Percentiles rank a stretch among this genome's conserved stretches.
Evolutionary conservation across 257 asterid genomes (phyloP).

Genomic region (Nicotiana benthamiana): DNA sequence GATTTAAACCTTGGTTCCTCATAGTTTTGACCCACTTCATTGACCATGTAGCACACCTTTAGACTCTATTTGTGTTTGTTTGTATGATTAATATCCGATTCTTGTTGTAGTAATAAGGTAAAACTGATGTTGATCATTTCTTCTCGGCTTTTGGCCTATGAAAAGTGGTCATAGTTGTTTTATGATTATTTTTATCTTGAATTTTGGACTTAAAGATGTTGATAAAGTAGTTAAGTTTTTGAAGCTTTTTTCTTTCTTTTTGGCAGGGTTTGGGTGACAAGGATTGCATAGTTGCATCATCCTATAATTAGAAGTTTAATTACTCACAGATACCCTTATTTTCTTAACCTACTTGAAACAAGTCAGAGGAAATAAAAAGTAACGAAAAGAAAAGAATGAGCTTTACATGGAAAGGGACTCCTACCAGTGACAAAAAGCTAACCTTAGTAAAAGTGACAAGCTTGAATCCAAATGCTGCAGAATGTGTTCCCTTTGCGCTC

Average conservation of each 20-base stretch:
- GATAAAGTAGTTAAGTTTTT: background rate
- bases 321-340: constrained; percentile 15
- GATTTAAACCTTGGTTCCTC: no score
- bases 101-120: background rate
- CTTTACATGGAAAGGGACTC: constrained; percentile 54
- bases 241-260: background rate
- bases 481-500: constrained; percentile 71
- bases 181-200: background rate
- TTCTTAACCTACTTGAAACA: constrained; percentile 5
- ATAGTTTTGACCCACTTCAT: no score
- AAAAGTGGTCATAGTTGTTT: background rate
- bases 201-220: background rate
- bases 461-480: constrained; percentile 90
- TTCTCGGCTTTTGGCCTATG: background rate
- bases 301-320: constrained; percentile 8
- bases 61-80: background rate
- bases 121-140: background rate
- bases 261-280: constrained; percentile 77
- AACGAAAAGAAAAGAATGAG: constrained; percentile 37
- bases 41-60: no score
- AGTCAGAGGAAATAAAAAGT: background rate
- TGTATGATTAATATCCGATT: background rate
- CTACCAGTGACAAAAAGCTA: constrained; percentile 52
- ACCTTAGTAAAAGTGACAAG: constrained; percentile 37
- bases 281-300: constrained; percentile 6